phyloP scores from a whole-genome alignment of 176 grass and related monocot genomes.

The Musa acuminata region DNA sequence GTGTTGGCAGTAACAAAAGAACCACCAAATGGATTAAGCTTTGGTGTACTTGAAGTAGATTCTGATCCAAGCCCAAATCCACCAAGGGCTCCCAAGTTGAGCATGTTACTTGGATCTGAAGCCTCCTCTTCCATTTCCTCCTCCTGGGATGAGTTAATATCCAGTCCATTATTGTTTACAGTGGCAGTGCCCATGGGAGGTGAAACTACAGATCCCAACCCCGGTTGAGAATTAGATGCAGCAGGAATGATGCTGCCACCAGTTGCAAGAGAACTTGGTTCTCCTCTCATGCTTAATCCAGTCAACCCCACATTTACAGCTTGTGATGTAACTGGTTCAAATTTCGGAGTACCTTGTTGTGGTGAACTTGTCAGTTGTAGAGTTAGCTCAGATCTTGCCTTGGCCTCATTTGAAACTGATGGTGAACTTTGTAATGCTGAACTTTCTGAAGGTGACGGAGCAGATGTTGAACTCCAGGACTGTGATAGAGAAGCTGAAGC shows the following conservation, averaged over 20 bases:
- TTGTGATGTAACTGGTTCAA: constrained; percentile 36
- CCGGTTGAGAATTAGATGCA: not conserved
- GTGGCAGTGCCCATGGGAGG: constrained; percentile 22
- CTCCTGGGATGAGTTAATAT: constrained; percentile 48
- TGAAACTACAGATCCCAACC: constrained; percentile 23
- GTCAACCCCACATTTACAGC: constrained; percentile 24
- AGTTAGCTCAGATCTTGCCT: constrained; percentile 30
- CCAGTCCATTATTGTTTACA: constrained; percentile 36
- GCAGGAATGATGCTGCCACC: constrained; percentile 20
- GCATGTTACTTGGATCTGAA: constrained; percentile 36
- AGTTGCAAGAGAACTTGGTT: constrained; percentile 23
- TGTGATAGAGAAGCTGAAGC: constrained; percentile 5
- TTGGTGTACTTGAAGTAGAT: constrained; percentile 47
- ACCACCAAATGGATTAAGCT: constrained; percentile 73
- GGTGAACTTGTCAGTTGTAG: constrained; percentile 22
- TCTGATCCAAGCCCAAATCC: constrained; percentile 70
- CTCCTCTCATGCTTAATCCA: constrained; percentile 28
- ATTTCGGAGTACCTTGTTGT: constrained; percentile 27
- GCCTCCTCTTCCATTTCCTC: constrained; percentile 97
- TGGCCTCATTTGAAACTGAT: not conserved
- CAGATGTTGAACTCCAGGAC: constrained; percentile 1
- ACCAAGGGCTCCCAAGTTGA: constrained; percentile 68
- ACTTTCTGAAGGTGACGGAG: constrained; percentile 13
- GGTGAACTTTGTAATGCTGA: not conserved
- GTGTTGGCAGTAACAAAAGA: constrained; percentile 47